Conservation (phyloP, 2,329 filamentous ascomycete species). For the Xylariales sp. region DNA sequence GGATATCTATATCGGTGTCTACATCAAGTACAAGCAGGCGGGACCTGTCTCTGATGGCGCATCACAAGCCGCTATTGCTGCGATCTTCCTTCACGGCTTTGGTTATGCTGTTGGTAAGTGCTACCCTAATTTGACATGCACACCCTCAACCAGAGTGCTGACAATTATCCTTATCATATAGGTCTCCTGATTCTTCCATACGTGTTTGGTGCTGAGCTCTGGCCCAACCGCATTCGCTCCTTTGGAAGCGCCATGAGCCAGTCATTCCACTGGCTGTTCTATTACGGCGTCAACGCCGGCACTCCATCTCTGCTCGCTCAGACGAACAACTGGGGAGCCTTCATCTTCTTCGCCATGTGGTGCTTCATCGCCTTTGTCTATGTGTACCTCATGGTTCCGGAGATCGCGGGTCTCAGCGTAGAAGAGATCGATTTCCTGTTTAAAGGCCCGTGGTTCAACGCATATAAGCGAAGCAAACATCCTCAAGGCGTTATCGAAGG, state of each 20-base stretch:
- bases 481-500: too few species aligned
- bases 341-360: conserved; percentile 36
- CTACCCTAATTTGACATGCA: too few species aligned
- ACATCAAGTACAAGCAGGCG: too few species aligned
- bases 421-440: conserved; percentile 28
- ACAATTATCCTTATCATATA: conserved; percentile 1
- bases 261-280: conserved; percentile 38
- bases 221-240: conserved; percentile 39
- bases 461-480: too few species aligned
- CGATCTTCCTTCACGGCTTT: conserved; percentile 40
- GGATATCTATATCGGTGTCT: too few species aligned
- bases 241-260: conserved; percentile 35
- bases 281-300: conserved; percentile 30
- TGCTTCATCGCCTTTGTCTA: conserved; percentile 32
- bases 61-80: conserved; percentile 34
- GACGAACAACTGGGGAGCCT: conserved; percentile 36
- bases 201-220: conserved; percentile 38
- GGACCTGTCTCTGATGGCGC: conserved; percentile 24
- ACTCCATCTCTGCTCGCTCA: conserved; percentile 27
- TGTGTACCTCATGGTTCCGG: conserved; percentile 33
- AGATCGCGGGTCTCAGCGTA: conserved; percentile 27
- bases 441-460: conserved; percentile 18
- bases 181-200: conserved; percentile 36
- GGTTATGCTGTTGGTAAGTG: conserved; percentile 34
- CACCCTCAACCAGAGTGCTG: not conserved